Evolutionary conservation across 768 basidiomycete genomes (phyloP).

Genomic region (Lactarius sanguifluus): DNA sequence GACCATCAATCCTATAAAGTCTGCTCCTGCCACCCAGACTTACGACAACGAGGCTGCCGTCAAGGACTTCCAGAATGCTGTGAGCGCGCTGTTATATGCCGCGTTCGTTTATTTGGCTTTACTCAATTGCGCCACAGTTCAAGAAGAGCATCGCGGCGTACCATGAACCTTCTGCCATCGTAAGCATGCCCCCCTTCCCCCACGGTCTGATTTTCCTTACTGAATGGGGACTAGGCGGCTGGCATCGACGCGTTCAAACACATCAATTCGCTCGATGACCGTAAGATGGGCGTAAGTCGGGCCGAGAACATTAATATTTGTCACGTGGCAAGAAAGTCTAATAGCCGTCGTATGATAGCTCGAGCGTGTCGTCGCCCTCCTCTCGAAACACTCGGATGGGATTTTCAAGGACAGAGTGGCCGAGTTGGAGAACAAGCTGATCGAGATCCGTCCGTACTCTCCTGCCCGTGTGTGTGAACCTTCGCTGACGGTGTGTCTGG

Average conservation of each 20-base stretch:
- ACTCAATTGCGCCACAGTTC: conserved; percentile 7
- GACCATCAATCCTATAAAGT: conserved; percentile 2
- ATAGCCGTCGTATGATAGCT: conserved; percentile 45
- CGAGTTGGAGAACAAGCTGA: conserved; percentile 38
- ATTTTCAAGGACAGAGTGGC: conserved; percentile 47
- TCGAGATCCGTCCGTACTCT: conserved; percentile 51
- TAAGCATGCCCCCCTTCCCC: not conserved
- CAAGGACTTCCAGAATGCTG: conserved; percentile 13
- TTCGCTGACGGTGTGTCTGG: conserved; percentile 1
- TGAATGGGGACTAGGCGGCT: conserved; percentile 44
- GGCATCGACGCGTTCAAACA: conserved; percentile 62
- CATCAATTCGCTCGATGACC: conserved; percentile 66
- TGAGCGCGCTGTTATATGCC: not conserved
- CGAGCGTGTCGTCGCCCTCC: conserved; percentile 64
- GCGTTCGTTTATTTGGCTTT: not conserved
- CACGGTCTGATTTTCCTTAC: not conserved
- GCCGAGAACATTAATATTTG: not conserved
- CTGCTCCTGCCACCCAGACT: not conserved
- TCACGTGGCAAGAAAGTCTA: not conserved
- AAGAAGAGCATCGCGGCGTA: conserved; percentile 11
- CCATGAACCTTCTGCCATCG: conserved; percentile 13
- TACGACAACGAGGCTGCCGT: conserved; percentile 11
- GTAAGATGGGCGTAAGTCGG: conserved; percentile 65
- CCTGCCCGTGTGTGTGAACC: not conserved
- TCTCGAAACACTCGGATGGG: conserved; percentile 47